Base-by-base conservation (phyloP, 2,329 filamentous ascomycete genomes). In the Talaromyces sp. region DNA sequence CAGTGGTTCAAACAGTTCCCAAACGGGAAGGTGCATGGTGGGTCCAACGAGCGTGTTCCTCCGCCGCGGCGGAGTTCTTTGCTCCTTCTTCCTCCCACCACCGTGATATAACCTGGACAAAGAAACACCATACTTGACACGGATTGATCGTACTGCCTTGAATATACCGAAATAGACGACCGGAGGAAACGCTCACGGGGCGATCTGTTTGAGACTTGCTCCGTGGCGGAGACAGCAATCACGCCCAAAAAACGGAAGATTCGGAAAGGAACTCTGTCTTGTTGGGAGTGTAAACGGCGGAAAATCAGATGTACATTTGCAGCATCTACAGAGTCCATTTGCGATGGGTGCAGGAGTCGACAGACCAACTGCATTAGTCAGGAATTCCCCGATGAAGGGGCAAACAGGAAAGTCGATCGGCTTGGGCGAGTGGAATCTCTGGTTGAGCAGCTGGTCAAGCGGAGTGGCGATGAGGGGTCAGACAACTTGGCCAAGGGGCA, bases 301-400 rank as follows among this genome's bases (percentile, higher is more conserved):
- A 65, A 65, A 19, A 62, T 52, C 19, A 10, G 52, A 41, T 62
- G 59, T 45, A 49, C 52, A 2, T 65, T 65, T 52, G 41, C 59
- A 35, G 22, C 33, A 27, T 27, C 33, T 14, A 58, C 39, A n/a
- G 64, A 62, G 10, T 19, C 47, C 3, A 60, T 67, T 1, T 72
- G 70, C 24, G 59, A 60, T n/a, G 60, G 62, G 3, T 72, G 69
- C 37, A 60, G 62, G 31, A 66, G 65, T 3, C 69, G 70, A 3
- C 68, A 67, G 2, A 66, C 59, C 2, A 62, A 45, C 35, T 85
- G 84, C 63, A 69, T 84, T 35, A 78, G 82, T 66, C 84, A 87
- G 67, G 82, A 85, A 59, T 79, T 79, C 27, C 74, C 75, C 1
- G 78, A 83, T 35, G 75, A 78, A 43, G 14, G 11, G 6, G 45